Conservation (phyloP, 2,329 filamentous ascomycete species). For the Ceratocystis eucalypticola region DNA sequence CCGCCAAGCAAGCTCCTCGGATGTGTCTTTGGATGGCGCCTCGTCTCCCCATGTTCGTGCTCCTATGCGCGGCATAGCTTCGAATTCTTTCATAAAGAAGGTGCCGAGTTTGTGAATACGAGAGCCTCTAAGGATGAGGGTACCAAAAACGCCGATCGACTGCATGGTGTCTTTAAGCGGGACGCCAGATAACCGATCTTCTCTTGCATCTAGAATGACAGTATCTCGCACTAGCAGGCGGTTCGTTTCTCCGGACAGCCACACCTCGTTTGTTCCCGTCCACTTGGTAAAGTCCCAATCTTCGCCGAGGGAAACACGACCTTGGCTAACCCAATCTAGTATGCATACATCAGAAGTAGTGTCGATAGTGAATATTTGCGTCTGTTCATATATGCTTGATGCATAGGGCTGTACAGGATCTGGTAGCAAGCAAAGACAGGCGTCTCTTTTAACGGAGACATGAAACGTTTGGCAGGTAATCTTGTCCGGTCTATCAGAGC, state of each 20-base stretch:
- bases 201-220: constrained; percentile 53
- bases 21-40: constrained; percentile 24
- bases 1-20: constrained; percentile 41
- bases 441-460: constrained; percentile 37
- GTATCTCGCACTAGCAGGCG: constrained; percentile 73
- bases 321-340: constrained; percentile 89
- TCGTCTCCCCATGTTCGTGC: constrained; percentile 49
- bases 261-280: constrained; percentile 81
- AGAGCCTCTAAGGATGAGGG: constrained; percentile 66
- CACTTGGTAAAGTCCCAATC: constrained; percentile 74
- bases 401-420: constrained; percentile 90
- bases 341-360: constrained; percentile 55
- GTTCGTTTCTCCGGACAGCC: constrained; percentile 31
- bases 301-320: constrained; percentile 71
- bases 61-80: constrained; percentile 65
- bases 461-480: constrained; percentile 45
- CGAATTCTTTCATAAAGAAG: constrained; percentile 72
- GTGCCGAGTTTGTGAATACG: constrained; percentile 50
- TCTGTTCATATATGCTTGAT: constrained; percentile 70
- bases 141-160: constrained; percentile 64
- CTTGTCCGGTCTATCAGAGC: constrained; percentile 45
- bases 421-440: constrained; percentile 56
- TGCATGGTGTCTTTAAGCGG: constrained; percentile 53
- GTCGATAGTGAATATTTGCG: constrained; percentile 58
- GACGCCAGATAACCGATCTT: constrained; percentile 29